phyloP scores from a whole-genome alignment of 441 rosid genomes.

The Gossypium laxum region DNA sequence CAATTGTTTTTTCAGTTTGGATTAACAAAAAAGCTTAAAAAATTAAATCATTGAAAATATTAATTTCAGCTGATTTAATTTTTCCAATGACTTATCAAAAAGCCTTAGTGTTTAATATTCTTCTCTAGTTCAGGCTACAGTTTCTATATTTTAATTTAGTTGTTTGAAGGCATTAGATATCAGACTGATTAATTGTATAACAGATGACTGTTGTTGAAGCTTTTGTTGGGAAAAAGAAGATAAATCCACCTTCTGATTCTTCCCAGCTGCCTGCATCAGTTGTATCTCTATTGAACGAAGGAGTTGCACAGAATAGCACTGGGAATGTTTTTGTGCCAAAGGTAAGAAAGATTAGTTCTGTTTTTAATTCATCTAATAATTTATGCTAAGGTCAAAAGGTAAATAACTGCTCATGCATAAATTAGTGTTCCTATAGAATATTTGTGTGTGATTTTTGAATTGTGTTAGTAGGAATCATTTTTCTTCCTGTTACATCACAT shows the following conservation, averaged over 20 bases:
- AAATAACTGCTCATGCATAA: not conserved
- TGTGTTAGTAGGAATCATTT: not conserved
- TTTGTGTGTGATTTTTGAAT: not conserved
- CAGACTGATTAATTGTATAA: constrained; percentile 13
- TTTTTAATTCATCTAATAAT: constrained; percentile 1
- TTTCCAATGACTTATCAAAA: not conserved
- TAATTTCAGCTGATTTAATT: not conserved
- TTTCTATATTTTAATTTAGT: not conserved
- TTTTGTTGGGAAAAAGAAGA: constrained; percentile 55
- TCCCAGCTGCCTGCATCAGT: constrained; percentile 40
- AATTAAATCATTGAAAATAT: not conserved
- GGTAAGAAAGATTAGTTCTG: constrained; percentile 31
- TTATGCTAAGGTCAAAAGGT: not conserved
- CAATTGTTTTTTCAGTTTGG: not conserved
- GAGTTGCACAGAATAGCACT: constrained; percentile 73
- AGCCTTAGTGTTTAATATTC: not conserved
- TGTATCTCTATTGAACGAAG: constrained; percentile 50
- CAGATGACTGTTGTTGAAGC: constrained; percentile 96
- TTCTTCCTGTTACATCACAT: not conserved
- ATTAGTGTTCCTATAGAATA: not conserved
- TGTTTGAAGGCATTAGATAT: not conserved
- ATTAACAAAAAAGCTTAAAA: not conserved
- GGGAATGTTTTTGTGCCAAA: constrained; percentile 73
- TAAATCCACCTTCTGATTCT: constrained; percentile 46
- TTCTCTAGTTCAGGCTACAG: not conserved